Evolutionary conservation across 2,329 filamentous ascomycete species (phyloP).

Genomic region (Penicillium sp.): DNA sequence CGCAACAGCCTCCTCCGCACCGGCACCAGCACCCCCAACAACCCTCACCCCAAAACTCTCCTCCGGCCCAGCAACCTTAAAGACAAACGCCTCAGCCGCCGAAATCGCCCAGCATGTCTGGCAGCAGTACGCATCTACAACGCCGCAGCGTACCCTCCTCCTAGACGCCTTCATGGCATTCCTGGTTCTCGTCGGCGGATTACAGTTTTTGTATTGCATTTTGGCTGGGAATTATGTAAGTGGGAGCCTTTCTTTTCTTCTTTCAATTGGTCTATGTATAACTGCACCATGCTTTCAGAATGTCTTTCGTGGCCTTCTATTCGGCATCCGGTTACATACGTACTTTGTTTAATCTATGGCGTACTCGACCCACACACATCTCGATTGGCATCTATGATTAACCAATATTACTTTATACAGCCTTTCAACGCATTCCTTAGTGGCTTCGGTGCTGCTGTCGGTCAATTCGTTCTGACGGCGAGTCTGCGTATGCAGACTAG

Average conservation of each 20-base stretch:
- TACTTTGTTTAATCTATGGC: no score
- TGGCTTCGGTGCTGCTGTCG: conserved; percentile 89
- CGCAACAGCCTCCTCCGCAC: conserved; percentile 21
- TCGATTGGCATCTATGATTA: not conserved
- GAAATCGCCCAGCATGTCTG: conserved; percentile 68
- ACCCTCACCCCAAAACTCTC: conserved; percentile 26
- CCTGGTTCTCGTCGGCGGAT: conserved; percentile 74
- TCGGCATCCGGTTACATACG: no score
- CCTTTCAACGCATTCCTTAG: conserved; percentile 98
- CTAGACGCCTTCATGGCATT: conserved; percentile 89
- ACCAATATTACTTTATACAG: conserved; percentile 46
- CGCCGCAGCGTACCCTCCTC: conserved; percentile 86
- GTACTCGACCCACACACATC: not conserved
- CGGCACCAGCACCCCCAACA: conserved; percentile 14
- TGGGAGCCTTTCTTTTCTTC: conserved; percentile 23
- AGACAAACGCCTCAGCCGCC: conserved; percentile 40
- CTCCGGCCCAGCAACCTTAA: conserved; percentile 36
- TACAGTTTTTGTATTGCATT: conserved; percentile 93
- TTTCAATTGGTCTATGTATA: no score
- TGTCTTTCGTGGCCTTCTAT: no score
- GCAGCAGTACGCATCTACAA: conserved; percentile 73
- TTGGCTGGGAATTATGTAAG: conserved; percentile 90
- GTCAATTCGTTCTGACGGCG: conserved; percentile 95
- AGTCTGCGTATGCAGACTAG: conserved; percentile 89
- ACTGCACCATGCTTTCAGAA: no score